phyloP scores from a whole-genome alignment of 2,329 filamentous ascomycete species.

The Talaromyces sp. region DNA sequence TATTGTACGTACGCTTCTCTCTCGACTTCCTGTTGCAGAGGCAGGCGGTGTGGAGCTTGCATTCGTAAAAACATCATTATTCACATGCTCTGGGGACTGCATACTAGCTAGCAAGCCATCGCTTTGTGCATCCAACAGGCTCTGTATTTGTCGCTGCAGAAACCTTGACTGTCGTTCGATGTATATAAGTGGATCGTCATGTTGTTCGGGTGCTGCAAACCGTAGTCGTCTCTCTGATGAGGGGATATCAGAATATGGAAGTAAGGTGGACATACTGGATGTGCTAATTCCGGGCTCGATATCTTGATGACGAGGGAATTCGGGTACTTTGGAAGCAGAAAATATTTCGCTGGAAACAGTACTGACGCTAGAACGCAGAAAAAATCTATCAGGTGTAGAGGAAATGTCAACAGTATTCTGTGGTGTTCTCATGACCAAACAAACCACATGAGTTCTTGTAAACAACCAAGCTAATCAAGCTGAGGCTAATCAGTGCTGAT shows the following conservation, averaged over 20 bases:
- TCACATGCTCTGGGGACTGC: slow-evolving; percentile 28
- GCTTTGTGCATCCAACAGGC: slow-evolving; percentile 59
- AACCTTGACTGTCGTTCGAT: slow-evolving; percentile 53
- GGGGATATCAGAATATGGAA: slow-evolving; percentile 22
- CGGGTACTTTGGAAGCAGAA: neutral
- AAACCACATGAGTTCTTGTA: neutral
- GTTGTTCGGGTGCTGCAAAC: slow-evolving; percentile 31
- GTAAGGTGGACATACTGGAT: slow-evolving; percentile 31
- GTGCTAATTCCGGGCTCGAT: neutral
- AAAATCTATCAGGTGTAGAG: neutral
- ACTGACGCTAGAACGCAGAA: neutral
- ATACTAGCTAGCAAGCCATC: slow-evolving; percentile 54
- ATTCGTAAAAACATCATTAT: slow-evolving; percentile 40
- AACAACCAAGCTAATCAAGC: neutral
- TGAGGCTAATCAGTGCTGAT: neutral
- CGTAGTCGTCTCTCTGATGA: slow-evolving; percentile 25
- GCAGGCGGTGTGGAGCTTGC: slow-evolving; percentile 40
- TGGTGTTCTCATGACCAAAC: neutral
- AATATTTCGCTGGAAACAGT: neutral
- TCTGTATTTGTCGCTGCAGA: slow-evolving; percentile 57
- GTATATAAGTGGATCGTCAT: slow-evolving; percentile 46
- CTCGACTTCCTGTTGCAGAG: slow-evolving; percentile 30
- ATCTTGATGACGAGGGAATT: neutral
- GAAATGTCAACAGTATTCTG: neutral
- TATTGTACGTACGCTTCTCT: slow-evolving; percentile 32